Evolutionary conservation across 1,139 yeast genomes (phyloP), one percentile per base, ranked within the genome.

Genomic region (Hyphopichia fennica): DNA sequence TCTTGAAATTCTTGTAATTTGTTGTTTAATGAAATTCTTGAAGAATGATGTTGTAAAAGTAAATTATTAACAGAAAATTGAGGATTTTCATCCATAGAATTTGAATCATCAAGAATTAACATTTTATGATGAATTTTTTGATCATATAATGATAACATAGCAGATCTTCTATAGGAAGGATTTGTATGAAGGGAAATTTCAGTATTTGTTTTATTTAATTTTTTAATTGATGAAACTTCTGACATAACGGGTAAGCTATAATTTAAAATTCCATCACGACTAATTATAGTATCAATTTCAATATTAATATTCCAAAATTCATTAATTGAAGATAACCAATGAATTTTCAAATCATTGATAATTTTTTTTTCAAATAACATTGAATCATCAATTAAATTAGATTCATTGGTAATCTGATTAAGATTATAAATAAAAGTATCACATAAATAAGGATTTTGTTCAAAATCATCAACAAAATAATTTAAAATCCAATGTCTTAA

Each of bases 401-500:
- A 69, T 38, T 63, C 60, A 27, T 63, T 51, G 17, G 67, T 56
- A 16, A 81, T 54, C 36, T 65, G 63, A 55, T 85, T 84, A 38
- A 84, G 54, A 30, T 73, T 72, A n/a, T 58, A 50, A 3, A 77
- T 64, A 49, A 84, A 79, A 11, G 60, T 48, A 38, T 67, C 69
- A 51, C 90, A 72, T 32, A 85, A 54, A 18, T 60, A 55, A 3
- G 52, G 52, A 47, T 80, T 71, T 11, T 71, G 55, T 37, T 81
- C 66, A 55, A 85, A 86, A 56, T 86, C 93, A 52, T 84, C 88
- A 35, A 77, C 69, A 52, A 84, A 86, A 57, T 84, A 84, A 58
- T 86, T 91, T 46, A 87, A 65, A 27, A 93, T 65, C 96, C 98
- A 93, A 63, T 89, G 96, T 54, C 98, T 77, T 38, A 93, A 56